These are phyloP conservation scores for Pharus latifolius DNA, from an alignment of 176 grass and related monocot genomes.

Conservation along the genomic window DNA sequence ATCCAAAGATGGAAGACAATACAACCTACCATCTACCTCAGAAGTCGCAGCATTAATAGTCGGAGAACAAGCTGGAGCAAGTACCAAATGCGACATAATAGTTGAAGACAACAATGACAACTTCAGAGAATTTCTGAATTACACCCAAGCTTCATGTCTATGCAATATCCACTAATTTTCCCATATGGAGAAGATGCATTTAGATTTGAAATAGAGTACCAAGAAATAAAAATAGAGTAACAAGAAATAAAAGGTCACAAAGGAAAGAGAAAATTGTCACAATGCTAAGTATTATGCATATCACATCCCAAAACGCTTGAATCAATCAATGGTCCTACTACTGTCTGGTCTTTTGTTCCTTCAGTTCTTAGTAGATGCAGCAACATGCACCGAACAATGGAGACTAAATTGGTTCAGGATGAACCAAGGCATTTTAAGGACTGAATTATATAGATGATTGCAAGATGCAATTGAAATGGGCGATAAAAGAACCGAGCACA, in stretches of 20 bases:
- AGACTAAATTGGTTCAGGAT: not conserved
- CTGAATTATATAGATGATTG: not conserved
- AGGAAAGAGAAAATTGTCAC: constrained; percentile 11
- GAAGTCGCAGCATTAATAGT: constrained; percentile 8
- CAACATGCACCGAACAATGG: not conserved
- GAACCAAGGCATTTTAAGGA: no score
- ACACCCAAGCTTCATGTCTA: constrained; percentile 18
- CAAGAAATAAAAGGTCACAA: not conserved
- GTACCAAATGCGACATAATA: not conserved
- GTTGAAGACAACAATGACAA: not conserved
- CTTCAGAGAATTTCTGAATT: constrained; percentile 4
- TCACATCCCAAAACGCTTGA: not conserved
- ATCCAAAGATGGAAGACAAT: not conserved
- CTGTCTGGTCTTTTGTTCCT: not conserved
- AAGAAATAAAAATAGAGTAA: no score
- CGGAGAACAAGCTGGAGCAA: not conserved
- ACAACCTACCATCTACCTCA: not conserved
- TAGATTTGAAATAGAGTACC: not conserved
- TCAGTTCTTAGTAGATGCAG: not conserved
- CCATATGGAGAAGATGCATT: no score
- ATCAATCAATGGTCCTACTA: not conserved
- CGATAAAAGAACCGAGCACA: not conserved
- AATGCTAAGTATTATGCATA: constrained; percentile 18
- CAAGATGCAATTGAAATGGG: not conserved
- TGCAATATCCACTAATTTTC: constrained; percentile 30